Percentiles rank a stretch among this genome's conserved stretches.
These are phyloP conservation scores for Zygosaccharomyces pseudorouxii DNA, from an alignment of 805 yeast genomes.

Conservation along the genomic window DNA sequence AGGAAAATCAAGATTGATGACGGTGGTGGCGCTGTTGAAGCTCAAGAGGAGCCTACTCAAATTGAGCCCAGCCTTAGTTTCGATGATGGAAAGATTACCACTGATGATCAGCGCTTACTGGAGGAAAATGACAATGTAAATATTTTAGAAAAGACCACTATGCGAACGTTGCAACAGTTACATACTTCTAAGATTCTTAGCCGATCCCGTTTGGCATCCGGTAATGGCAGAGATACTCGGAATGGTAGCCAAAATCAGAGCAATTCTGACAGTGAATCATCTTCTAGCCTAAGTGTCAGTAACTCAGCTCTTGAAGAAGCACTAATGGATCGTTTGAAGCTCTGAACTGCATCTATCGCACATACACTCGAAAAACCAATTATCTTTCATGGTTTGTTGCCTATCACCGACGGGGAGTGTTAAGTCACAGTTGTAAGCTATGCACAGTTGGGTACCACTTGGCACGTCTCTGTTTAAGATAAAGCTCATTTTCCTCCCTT, in stretches of 20 bases:
- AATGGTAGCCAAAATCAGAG: slow-evolving; percentile 3
- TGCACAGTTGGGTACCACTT: slow-evolving; percentile 49
- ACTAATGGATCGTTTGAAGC: slow-evolving; percentile 35
- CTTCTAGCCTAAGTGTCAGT: slow-evolving; percentile 38
- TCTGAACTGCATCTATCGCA: slow-evolving; percentile 44
- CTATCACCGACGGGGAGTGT: slow-evolving; percentile 42
- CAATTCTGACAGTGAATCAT: slow-evolving; percentile 30
- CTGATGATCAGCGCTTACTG: not conserved
- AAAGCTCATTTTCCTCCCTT: slow-evolving; percentile 38
- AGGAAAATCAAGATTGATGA: slow-evolving; percentile 12
- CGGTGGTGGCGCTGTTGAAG: slow-evolving; percentile 9
- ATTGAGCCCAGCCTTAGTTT: slow-evolving; percentile 4
- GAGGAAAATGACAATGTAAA: slow-evolving; percentile 1
- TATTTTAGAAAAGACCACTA: slow-evolving; percentile 11
- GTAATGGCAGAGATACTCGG: slow-evolving; percentile 4
- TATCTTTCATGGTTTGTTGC: slow-evolving; percentile 40
- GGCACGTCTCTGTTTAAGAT: slow-evolving; percentile 39
- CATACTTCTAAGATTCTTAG: slow-evolving; percentile 28
- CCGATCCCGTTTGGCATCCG: slow-evolving; percentile 9
- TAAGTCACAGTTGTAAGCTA: slow-evolving; percentile 52
- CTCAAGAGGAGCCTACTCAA: slow-evolving; percentile 6
- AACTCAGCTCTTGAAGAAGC: slow-evolving; percentile 43
- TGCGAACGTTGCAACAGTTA: slow-evolving; percentile 19
- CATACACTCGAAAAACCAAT: slow-evolving; percentile 58
- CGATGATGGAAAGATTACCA: not conserved